Evolutionary conservation across 768 basidiomycete species (phyloP).

Genomic region (Mycena epipterygia): DNA sequence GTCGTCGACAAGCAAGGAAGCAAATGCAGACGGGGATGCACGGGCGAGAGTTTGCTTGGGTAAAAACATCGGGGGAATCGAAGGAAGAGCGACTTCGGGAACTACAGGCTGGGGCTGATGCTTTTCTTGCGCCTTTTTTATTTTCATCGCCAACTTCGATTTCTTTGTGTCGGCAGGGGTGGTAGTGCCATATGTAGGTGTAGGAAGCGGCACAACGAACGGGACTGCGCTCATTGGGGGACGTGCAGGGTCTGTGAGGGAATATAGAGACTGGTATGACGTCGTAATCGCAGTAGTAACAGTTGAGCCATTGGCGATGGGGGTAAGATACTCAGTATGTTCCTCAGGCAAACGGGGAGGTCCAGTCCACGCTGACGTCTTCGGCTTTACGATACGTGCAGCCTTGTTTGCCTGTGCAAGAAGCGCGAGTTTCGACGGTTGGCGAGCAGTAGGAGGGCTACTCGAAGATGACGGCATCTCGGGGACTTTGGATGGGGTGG

Average conservation of each 20-base stretch:
- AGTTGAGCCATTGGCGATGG: slow-evolving; percentile 86
- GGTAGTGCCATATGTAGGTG: slow-evolving; percentile 17
- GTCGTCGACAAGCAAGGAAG: slow-evolving; percentile 76
- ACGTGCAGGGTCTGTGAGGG: slow-evolving; percentile 67
- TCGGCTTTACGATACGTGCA: slow-evolving; percentile 60
- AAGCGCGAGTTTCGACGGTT: slow-evolving; percentile 80
- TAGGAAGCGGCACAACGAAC: slow-evolving; percentile 58
- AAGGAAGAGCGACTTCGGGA: slow-evolving; percentile 56
- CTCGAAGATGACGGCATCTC: slow-evolving; percentile 39
- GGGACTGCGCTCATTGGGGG: slow-evolving; percentile 56
- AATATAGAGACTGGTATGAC: slow-evolving; percentile 79
- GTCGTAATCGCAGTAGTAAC: slow-evolving; percentile 90
- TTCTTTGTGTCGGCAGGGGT: slow-evolving; percentile 55
- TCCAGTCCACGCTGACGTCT: slow-evolving; percentile 38
- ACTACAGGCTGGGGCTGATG: slow-evolving; percentile 47
- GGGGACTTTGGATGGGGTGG: slow-evolving; percentile 40
- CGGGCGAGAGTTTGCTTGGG: slow-evolving; percentile 66
- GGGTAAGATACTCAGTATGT: slow-evolving; percentile 79
- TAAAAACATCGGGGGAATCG: slow-evolving; percentile 70
- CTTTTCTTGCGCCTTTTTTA: slow-evolving; percentile 69
- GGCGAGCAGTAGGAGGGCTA: slow-evolving; percentile 45
- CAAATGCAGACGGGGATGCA: slow-evolving; percentile 86
- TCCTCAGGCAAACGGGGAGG: slow-evolving; percentile 56
- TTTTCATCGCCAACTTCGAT: slow-evolving; percentile 85
- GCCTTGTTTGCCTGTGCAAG: slow-evolving; percentile 76